Evolutionary conservation across 1,284 basidiomycete species (phyloP), one percentile per base, ranked within the genome.

Genomic region (Irpex sp.): DNA sequence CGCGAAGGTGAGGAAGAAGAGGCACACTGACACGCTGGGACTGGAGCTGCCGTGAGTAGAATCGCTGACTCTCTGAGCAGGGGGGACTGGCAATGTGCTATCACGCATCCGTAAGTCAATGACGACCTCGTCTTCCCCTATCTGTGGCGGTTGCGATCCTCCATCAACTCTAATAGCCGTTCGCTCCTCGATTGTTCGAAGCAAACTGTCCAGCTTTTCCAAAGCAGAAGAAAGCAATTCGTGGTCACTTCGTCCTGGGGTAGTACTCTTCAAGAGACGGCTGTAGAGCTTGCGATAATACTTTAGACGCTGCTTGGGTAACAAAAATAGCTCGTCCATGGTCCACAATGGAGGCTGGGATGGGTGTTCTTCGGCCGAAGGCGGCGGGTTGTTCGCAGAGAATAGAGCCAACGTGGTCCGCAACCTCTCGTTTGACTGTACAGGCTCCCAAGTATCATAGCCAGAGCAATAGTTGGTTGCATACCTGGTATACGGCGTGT

Each of bases 231-330:
- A 80, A 17, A 99, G 82, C 40, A 98, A 78, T 31, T 84, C 84
- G 73, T 98, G 91, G 74, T 98, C 97, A 68, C 89, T 94, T 69
- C 91, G 82, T 11, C 96, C 96, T 5, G 93, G 90, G 48, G 88
- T 86, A 0, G 95, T 97, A 72, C 89, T 94, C 77, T 93, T 95
- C 63, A 98, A 79, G 40, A 99, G 79, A 52, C 92, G 87, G 55
- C 86, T 82, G 72, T 99, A 99, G 0, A 99, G 82, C 75, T 93
- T 96, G 74, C 89, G 91, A 82, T 62, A 62, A 77, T 98, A 98
- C 69, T 89, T 89, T 63, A 99, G 79, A 34, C 97, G 87, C 13
- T 82, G 81, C 71, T 90, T 91, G 0, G 97, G 97, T 4, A 98
- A 83, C 5, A 92, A 78, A 78, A 98, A 98, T 21, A 98, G 82